Conservation (phyloP, 1,284 basidiomycete species). For the Stygiomarasmius scandens region DNA sequence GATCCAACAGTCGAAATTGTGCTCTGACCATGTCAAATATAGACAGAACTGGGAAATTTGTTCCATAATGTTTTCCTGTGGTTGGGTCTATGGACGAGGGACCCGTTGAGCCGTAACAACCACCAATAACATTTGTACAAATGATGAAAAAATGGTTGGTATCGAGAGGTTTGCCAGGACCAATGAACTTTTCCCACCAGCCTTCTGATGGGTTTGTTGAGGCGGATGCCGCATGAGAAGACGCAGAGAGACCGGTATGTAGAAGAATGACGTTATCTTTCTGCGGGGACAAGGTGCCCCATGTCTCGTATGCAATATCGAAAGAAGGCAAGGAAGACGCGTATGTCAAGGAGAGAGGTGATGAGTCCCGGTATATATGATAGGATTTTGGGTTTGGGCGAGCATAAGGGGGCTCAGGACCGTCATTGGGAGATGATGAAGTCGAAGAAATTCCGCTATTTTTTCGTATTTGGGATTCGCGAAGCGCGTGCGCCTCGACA, state of each 20-base stretch:
- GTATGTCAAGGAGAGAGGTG: constrained; percentile 78
- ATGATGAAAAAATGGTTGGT: constrained; percentile 93
- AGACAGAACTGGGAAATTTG: constrained; percentile 88
- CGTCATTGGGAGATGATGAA: constrained; percentile 30
- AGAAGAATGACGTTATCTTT: constrained; percentile 94
- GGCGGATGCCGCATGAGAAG: constrained; percentile 92
- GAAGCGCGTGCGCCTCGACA: constrained; percentile 72
- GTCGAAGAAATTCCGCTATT: constrained; percentile 16
- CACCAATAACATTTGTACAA: constrained; percentile 96
- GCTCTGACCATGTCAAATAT: constrained; percentile 98
- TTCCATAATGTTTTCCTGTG: constrained; percentile 80
- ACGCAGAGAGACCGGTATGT: constrained; percentile 94
- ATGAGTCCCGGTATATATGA: constrained; percentile 61
- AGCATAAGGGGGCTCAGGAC: constrained; percentile 79
- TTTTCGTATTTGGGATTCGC: constrained; percentile 54
- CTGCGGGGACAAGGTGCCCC: constrained; percentile 83
- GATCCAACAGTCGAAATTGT: constrained; percentile 87
- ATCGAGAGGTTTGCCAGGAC: constrained; percentile 92
- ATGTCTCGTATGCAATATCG: constrained; percentile 96
- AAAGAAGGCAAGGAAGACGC: constrained; percentile 73
- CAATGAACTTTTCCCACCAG: constrained; percentile 99
- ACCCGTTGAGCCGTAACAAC: constrained; percentile 96
- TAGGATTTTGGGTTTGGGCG: constrained; percentile 74
- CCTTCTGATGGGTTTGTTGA: constrained; percentile 79
- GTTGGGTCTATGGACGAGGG: constrained; percentile 80